phyloP scores from a whole-genome alignment of 371 early-diverging fungal species.

The Cokeromyces recurvatus region DNA sequence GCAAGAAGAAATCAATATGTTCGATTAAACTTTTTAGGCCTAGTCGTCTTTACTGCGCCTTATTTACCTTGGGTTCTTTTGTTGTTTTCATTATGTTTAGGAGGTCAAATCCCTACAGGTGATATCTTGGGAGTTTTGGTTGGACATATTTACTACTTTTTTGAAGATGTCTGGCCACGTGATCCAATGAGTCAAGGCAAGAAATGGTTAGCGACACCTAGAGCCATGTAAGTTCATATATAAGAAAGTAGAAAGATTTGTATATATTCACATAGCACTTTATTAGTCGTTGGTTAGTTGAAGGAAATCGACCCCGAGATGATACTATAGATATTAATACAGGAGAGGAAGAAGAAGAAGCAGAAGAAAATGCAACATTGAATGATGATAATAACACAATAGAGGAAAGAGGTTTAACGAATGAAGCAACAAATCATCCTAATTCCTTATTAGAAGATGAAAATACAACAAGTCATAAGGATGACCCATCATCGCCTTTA shows the following conservation, averaged over 20 bases:
- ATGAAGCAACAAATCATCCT: too few species aligned
- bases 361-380: background rate
- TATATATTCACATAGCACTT: too few species aligned
- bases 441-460: too few species aligned
- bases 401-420: too few species aligned
- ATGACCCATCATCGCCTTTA: too few species aligned
- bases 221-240: conserved; percentile 48
- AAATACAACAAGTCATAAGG: too few species aligned
- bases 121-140: conserved; percentile 84
- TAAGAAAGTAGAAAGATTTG: background rate
- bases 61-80: conserved; percentile 90
- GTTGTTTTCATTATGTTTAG: conserved; percentile 73
- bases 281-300: conserved; percentile 16
- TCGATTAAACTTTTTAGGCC: conserved; percentile 82
- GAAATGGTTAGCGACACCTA: conserved; percentile 56
- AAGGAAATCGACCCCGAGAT: conserved; percentile 17
- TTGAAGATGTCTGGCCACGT: conserved; percentile 92
- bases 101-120: conserved; percentile 67
- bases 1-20: conserved; percentile 86
- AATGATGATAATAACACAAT: too few species aligned
- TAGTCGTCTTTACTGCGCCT: conserved; percentile 88
- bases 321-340: conserved; percentile 9
- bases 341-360: background rate
- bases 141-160: conserved; percentile 93
- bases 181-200: conserved; percentile 60